phyloP scores from a whole-genome alignment of 768 basidiomycete species.

The Multifurca ochricompacta region DNA sequence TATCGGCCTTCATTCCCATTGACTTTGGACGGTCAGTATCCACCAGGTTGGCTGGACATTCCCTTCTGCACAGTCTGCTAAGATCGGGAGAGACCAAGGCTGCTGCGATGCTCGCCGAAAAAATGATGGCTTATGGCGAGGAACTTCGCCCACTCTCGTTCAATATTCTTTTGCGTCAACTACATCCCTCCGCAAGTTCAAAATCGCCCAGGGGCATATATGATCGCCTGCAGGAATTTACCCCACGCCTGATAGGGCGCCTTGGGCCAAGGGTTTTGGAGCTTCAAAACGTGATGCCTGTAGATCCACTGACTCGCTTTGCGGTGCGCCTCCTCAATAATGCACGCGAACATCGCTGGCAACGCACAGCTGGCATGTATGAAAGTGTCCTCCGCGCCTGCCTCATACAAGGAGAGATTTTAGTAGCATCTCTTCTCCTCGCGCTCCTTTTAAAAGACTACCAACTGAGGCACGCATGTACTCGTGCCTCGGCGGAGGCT shows the following conservation, averaged over 20 bases:
- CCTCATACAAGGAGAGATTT: constrained; percentile 70
- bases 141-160: constrained; percentile 43
- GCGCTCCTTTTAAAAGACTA: constrained; percentile 57
- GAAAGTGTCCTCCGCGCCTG: constrained; percentile 53
- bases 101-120: constrained; percentile 41
- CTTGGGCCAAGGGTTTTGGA: constrained; percentile 22
- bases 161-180: constrained; percentile 33
- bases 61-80: constrained; percentile 56
- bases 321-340: constrained; percentile 46
- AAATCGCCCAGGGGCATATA: neutral
- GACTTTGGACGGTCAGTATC: constrained; percentile 45
- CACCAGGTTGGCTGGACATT: constrained; percentile 53
- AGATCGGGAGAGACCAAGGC: constrained; percentile 41
- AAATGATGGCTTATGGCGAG: constrained; percentile 49
- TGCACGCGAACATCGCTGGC: constrained; percentile 47
- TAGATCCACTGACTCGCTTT: constrained; percentile 36
- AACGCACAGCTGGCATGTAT: constrained; percentile 54
- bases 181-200: constrained; percentile 17
- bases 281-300: constrained; percentile 31
- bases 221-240: neutral
- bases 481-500: constrained; percentile 26
- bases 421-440: constrained; percentile 67
- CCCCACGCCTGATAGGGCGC: neutral
- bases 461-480: constrained; percentile 31
- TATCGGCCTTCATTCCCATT: constrained; percentile 33